Conservation (phyloP, 169 alveolate genomes). For the Plasmodium vivax region DNA sequence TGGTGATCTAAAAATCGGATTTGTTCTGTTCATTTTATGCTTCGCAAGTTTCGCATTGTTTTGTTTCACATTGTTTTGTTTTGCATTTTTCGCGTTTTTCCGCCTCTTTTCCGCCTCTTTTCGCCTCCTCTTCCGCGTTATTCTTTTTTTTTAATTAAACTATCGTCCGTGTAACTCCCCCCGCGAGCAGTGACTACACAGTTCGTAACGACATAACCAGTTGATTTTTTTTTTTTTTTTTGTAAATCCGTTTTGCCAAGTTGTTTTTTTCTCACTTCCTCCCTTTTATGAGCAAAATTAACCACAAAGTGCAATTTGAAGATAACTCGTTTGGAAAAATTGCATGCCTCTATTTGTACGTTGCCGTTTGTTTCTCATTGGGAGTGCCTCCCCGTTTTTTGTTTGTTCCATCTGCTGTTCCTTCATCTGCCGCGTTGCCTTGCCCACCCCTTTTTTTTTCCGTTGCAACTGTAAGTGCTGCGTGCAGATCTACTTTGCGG, state of each 20-base stretch:
- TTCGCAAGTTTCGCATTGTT: background rate
- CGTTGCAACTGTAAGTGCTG: background rate
- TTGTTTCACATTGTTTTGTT: background rate
- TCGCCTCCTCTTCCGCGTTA: background rate
- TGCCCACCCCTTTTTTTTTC: background rate
- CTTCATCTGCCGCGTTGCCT: background rate
- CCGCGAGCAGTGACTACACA: background rate
- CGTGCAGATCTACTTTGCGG: background rate
- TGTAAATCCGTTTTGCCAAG: background rate
- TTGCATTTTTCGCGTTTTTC: background rate
- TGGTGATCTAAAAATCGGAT: background rate
- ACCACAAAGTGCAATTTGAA: background rate
- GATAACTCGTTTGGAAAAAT: background rate
- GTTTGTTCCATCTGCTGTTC: background rate
- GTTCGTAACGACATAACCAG: background rate
- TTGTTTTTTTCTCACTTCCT: background rate
- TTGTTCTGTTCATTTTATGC: background rate
- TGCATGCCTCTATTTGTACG: background rate
- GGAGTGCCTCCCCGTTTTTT: background rate
- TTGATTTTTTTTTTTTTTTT: too few species aligned
- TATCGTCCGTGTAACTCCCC: background rate
- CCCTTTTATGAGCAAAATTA: background rate
- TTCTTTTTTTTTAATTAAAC: background rate
- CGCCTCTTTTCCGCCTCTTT: background rate
- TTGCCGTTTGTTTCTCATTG: background rate